These are phyloP conservation scores for Phytophthora rubi DNA, from an alignment of 352 stramenopile species.

Conservation along the genomic window DNA sequence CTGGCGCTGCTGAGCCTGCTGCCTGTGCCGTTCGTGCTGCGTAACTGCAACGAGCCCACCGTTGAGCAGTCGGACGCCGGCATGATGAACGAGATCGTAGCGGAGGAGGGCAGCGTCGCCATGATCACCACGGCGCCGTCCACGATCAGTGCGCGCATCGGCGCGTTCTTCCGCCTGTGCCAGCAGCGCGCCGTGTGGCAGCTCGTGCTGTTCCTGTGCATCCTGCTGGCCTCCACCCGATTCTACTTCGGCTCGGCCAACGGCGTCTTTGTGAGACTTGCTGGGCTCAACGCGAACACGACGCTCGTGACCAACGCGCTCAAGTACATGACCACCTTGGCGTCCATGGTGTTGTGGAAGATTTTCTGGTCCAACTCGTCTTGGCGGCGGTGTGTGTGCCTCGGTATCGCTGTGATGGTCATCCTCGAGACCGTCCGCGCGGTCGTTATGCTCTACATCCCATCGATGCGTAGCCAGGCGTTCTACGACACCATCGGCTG, in stretches of 20 bases:
- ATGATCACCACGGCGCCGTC: slow-evolving; percentile 22
- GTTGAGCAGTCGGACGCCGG: slow-evolving; percentile 37
- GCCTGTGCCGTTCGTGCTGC: slow-evolving; percentile 66
- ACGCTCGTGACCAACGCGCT: slow-evolving; percentile 56
- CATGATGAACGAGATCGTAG: slow-evolving; percentile 30
- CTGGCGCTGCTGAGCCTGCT: slow-evolving; percentile 62
- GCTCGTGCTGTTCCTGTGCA: slow-evolving; percentile 73
- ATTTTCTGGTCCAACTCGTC: slow-evolving; percentile 53
- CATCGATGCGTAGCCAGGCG: slow-evolving; percentile 38
- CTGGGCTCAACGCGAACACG: slow-evolving; percentile 44
- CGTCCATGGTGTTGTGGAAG: slow-evolving; percentile 66
- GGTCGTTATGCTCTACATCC: slow-evolving; percentile 70
- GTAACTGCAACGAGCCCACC: slow-evolving; percentile 64
- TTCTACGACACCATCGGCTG: slow-evolving; percentile 63
- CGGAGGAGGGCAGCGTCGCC: slow-evolving; percentile 37
- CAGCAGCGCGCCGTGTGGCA: slow-evolving; percentile 81
- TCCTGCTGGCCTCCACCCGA: slow-evolving; percentile 56
- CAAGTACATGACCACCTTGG: slow-evolving; percentile 60
- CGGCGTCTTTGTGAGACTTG: slow-evolving; percentile 44
- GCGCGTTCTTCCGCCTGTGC: slow-evolving; percentile 68
- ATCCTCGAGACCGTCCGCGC: slow-evolving; percentile 57
- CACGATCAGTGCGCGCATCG: slow-evolving; percentile 29
- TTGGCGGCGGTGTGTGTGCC: slow-evolving; percentile 44
- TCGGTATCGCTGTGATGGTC: slow-evolving; percentile 53
- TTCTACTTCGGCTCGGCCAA: slow-evolving; percentile 67